A percentile compares a stretch with the other conserved stretches of the same genome.
These are phyloP conservation scores for Fraxinus nigra DNA, from an alignment of 305 asterid genomes.

Conservation along the genomic window DNA sequence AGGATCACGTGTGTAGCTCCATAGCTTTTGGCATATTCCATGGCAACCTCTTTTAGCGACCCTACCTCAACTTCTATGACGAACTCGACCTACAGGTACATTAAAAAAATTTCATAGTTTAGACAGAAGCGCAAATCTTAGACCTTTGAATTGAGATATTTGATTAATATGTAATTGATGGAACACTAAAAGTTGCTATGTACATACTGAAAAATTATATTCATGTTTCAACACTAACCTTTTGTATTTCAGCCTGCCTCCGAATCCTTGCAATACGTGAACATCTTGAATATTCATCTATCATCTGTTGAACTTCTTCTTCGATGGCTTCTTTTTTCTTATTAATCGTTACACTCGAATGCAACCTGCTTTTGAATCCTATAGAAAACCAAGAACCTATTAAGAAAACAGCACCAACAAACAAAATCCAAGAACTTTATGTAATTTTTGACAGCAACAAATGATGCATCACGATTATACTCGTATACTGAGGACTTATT, in stretches of 20 bases:
- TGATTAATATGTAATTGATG: neutral
- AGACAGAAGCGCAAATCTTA: neutral
- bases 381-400: neutral
- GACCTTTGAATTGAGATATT: neutral
- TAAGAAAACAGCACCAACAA: neutral
- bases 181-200: neutral
- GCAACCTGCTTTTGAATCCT: slow-evolving; percentile 31
- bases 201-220: neutral
- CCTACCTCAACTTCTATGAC: slow-evolving; percentile 47
- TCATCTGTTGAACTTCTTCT: slow-evolving; percentile 29
- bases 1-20: slow-evolving; percentile 42
- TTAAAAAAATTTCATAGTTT: neutral
- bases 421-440: neutral
- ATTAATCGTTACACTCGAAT: slow-evolving; percentile 45
- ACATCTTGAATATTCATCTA: slow-evolving; percentile 24
- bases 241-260: slow-evolving; percentile 26
- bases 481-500: neutral
- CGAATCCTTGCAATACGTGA: slow-evolving; percentile 27
- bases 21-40: slow-evolving; percentile 30
- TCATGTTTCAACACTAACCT: slow-evolving; percentile 31
- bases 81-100: slow-evolving; percentile 38
- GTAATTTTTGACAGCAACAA: neutral
- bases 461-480: neutral
- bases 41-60: slow-evolving; percentile 39
- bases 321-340: slow-evolving; percentile 36